phyloP scores from a whole-genome alignment of 2,329 filamentous ascomycete species.

The Xylaria sp. region DNA sequence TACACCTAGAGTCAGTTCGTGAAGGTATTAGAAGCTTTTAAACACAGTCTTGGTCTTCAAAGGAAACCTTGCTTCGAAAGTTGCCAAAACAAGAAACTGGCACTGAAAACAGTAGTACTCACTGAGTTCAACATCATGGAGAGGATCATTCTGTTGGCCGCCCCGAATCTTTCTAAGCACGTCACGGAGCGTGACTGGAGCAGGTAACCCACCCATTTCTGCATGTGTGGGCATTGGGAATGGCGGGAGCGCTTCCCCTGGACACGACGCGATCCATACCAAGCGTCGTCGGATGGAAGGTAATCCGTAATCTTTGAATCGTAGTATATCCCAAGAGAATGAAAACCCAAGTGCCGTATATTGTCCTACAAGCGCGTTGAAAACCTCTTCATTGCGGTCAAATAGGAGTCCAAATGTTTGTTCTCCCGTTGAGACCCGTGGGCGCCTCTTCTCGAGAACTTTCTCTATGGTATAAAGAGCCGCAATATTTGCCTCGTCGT shows the following conservation, averaged over 20 bases:
- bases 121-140: slow-evolving; percentile 48
- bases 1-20: background rate
- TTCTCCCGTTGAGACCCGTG: slow-evolving; percentile 78
- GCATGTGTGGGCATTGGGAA: slow-evolving; percentile 72
- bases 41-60: too few relatives aligned
- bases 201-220: slow-evolving; percentile 45
- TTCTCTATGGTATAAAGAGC: slow-evolving; percentile 60
- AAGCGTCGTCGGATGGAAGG: slow-evolving; percentile 60
- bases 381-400: slow-evolving; percentile 60
- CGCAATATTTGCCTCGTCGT: slow-evolving; percentile 73
- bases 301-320: slow-evolving; percentile 60
- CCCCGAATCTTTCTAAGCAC: slow-evolving; percentile 50
- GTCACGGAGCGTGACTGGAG: slow-evolving; percentile 55
- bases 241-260: slow-evolving; percentile 73
- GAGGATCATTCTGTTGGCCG: slow-evolving; percentile 25
- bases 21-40: too few relatives aligned
- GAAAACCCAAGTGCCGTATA: slow-evolving; percentile 74
- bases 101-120: background rate
- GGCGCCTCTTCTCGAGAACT: slow-evolving; percentile 65
- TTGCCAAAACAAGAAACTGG: background rate
- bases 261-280: slow-evolving; percentile 66
- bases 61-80: background rate
- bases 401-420: slow-evolving; percentile 75
- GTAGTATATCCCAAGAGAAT: slow-evolving; percentile 71
- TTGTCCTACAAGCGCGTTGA: slow-evolving; percentile 67